Conservation (phyloP, 2,329 filamentous ascomycete species). For the Arthrocladium fulminans region DNA sequence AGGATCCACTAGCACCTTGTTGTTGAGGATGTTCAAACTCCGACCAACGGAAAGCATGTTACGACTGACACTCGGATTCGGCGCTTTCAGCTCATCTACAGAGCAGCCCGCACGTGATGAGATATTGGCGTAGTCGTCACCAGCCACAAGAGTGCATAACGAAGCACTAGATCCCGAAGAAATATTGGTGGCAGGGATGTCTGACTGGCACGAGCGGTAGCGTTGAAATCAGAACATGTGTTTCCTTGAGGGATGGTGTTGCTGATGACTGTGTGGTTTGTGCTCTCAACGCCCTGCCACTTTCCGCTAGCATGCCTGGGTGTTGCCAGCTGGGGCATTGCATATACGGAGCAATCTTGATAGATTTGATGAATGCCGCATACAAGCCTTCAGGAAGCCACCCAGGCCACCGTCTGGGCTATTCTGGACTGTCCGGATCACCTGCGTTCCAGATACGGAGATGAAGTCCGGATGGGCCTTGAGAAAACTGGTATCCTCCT, state of each 20-base stretch:
- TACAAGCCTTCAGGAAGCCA: slow-evolving; percentile 59
- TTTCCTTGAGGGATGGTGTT: slow-evolving; percentile 7
- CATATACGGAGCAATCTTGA: slow-evolving; percentile 67
- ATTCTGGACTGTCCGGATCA: slow-evolving; percentile 62
- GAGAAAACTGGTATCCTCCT: slow-evolving; percentile 70
- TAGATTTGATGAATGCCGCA: slow-evolving; percentile 62
- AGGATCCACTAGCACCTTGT: background rate
- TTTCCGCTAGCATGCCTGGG: slow-evolving; percentile 59
- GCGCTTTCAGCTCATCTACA: slow-evolving; percentile 14
- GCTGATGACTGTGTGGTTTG: slow-evolving; percentile 16
- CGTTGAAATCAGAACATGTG: slow-evolving; percentile 7
- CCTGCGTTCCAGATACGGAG: slow-evolving; percentile 95
- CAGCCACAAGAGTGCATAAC: slow-evolving; percentile 12
- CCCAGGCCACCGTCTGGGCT: slow-evolving; percentile 79
- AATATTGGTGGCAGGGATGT: background rate
- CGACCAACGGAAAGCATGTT: slow-evolving; percentile 9
- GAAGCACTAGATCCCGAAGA: background rate
- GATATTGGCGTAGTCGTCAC: slow-evolving; percentile 16
- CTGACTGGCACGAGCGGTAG: background rate
- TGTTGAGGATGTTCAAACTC: background rate
- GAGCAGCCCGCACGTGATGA: slow-evolving; percentile 13
- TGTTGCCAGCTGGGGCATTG: slow-evolving; percentile 80
- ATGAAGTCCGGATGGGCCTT: slow-evolving; percentile 83
- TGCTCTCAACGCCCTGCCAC: slow-evolving; percentile 66
- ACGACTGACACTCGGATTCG: slow-evolving; percentile 17